A percentile compares a stretch with the other conserved stretches of the same genome.
These are phyloP conservation scores for Mortierella sp. DNA, from an alignment of 371 early-diverging fungal genomes.

Conservation along the genomic window DNA sequence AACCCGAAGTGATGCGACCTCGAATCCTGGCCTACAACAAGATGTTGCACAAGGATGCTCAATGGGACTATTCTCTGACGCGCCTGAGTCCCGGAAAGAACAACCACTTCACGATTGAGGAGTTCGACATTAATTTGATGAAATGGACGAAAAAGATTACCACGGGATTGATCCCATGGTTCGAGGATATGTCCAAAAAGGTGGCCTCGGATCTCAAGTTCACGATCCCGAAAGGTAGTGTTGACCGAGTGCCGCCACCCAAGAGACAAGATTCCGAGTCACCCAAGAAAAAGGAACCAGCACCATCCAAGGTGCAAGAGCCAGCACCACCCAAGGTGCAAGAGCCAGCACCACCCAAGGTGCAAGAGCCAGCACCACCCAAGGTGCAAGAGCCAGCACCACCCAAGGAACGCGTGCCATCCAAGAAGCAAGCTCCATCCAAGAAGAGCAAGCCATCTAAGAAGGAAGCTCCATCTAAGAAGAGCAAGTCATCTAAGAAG, in stretches of 20 bases:
- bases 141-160: neutral
- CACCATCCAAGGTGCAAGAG: no score
- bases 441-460: no score
- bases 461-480: no score
- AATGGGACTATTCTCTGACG: conserved; percentile 55
- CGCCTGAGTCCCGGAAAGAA: conserved; percentile 50
- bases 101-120: conserved; percentile 47
- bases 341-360: no score
- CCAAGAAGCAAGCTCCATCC: no score
- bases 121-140: conserved; percentile 46
- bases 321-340: no score
- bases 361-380: no score
- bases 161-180: conserved; percentile 3
- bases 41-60: conserved; percentile 57
- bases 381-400: no score
- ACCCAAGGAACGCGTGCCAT: no score
- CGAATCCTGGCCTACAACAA: conserved; percentile 55
- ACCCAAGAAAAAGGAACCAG: no score
- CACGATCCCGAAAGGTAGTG: conserved; percentile 8
- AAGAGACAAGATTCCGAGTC: no score
- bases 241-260: conserved; percentile 13
- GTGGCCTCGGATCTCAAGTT: conserved; percentile 18
- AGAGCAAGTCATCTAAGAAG: no score
- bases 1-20: conserved; percentile 50
- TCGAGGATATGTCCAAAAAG: conserved; percentile 6